A percentile compares a stretch with the other conserved stretches of the same genome.
These are phyloP conservation scores for Mycena vulgaris DNA, from an alignment of 768 basidiomycete species.

Conservation along the genomic window DNA sequence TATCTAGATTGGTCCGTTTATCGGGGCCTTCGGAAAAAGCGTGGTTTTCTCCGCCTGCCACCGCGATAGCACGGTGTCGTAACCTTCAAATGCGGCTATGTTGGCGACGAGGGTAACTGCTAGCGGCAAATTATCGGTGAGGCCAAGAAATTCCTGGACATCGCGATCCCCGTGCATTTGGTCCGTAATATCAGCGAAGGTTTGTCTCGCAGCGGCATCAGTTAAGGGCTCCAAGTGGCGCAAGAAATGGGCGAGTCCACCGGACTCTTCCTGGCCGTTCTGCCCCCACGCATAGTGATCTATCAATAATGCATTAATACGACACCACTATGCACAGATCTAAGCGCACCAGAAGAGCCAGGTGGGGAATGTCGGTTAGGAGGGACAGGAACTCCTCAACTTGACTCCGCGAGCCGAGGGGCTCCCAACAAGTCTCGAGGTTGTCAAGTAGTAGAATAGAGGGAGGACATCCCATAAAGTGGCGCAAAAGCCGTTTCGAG, in stretches of 20 bases:
- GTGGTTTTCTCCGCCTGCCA: constrained; percentile 25
- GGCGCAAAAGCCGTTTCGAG: constrained; percentile 5
- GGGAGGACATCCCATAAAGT: neutral
- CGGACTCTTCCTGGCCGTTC: constrained; percentile 19
- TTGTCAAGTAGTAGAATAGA: constrained; percentile 29
- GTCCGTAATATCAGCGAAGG: constrained; percentile 19
- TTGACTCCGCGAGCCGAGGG: neutral
- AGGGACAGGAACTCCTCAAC: constrained; percentile 33
- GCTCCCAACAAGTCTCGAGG: constrained; percentile 29
- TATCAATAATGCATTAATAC: neutral
- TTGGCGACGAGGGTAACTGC: constrained; percentile 22
- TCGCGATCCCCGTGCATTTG: neutral
- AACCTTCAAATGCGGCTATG: constrained; percentile 27
- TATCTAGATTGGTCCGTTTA: constrained; percentile 29
- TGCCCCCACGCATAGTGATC: constrained; percentile 28
- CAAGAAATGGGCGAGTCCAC: constrained; percentile 21
- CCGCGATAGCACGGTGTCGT: constrained; percentile 11
- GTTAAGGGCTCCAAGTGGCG: constrained; percentile 25
- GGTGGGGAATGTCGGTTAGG: constrained; percentile 18
- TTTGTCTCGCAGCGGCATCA: constrained; percentile 8
- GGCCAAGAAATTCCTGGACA: neutral
- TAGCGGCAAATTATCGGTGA: constrained; percentile 20
- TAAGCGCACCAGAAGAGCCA: constrained; percentile 23
- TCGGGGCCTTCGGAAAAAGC: constrained; percentile 23
- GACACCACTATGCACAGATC: neutral